Conservation (phyloP, 352 stramenopile species). For the Phytophthora pluvialis region DNA sequence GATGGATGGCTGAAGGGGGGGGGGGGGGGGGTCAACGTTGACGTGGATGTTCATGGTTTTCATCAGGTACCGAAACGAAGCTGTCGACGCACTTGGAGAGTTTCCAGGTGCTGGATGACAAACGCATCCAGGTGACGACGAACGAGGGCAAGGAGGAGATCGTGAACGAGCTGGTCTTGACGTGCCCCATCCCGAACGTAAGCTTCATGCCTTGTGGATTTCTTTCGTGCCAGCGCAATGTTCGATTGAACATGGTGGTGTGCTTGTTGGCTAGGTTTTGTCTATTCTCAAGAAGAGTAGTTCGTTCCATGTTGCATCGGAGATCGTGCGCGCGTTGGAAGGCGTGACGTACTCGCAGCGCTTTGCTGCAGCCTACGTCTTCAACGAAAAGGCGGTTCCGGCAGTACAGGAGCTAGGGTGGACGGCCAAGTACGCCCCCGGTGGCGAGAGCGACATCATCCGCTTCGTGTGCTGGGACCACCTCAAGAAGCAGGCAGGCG, state of each 20-base stretch:
- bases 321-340: slow-evolving; percentile 47
- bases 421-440: slow-evolving; percentile 68
- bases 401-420: slow-evolving; percentile 55
- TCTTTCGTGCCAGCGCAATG: slow-evolving; percentile 6
- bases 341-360: slow-evolving; percentile 69
- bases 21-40: too few relatives aligned
- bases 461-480: slow-evolving; percentile 85
- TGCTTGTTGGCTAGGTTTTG: slow-evolving; percentile 44
- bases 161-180: slow-evolving; percentile 73
- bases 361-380: slow-evolving; percentile 71
- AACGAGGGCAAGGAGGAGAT: slow-evolving; percentile 53
- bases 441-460: slow-evolving; percentile 64
- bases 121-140: slow-evolving; percentile 52
- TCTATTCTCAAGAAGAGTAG: slow-evolving; percentile 60
- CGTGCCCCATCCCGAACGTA: slow-evolving; percentile 69
- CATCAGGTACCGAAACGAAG: slow-evolving; percentile 43
- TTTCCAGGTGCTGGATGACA: slow-evolving; percentile 61
- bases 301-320: slow-evolving; percentile 36
- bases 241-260: slow-evolving; percentile 1
- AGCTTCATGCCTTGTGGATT: slow-evolving; percentile 2
- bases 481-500: slow-evolving; percentile 52
- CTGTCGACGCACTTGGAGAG: slow-evolving; percentile 55
- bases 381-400: slow-evolving; percentile 47
- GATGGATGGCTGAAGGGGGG: not conserved
- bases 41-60: not conserved